Conservation (phyloP, 1,284 basidiomycete genomes). For the Coriolopsis trogii region DNA sequence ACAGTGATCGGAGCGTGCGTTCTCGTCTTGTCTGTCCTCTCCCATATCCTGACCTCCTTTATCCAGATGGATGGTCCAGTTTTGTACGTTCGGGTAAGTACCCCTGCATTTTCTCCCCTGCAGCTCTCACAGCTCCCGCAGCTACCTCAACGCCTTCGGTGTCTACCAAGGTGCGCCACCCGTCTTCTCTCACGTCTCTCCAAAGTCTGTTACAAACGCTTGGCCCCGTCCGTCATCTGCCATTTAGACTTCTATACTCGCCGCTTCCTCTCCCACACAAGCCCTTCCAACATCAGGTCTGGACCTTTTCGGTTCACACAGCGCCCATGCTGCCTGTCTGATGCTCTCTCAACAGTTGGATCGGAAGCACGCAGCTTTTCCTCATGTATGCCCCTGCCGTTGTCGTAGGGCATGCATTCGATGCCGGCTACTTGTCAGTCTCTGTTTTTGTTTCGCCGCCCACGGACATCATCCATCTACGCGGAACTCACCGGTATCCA, state of each 20-base stretch:
- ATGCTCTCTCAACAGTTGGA: conserved; percentile 32
- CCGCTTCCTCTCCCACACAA: conserved; percentile 42
- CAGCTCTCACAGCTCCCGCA: neutral
- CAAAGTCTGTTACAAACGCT: too few relatives aligned
- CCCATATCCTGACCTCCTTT: too few relatives aligned
- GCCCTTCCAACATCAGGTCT: conserved; percentile 51
- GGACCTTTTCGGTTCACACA: conserved; percentile 1
- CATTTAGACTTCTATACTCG: conserved; percentile 48
- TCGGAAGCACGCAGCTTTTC: conserved; percentile 38
- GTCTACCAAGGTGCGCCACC: conserved; percentile 23
- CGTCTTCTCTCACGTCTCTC: neutral
- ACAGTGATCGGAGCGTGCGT: conserved; percentile 25
- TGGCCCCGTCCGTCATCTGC: too few relatives aligned
- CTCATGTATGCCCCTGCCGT: conserved; percentile 37
- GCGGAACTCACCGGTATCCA: conserved; percentile 4
- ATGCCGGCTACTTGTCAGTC: conserved; percentile 41
- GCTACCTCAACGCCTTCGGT: conserved; percentile 27
- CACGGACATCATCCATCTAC: neutral
- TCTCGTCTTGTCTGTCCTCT: neutral
- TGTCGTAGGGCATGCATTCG: conserved; percentile 37
- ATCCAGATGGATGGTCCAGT: conserved; percentile 26
- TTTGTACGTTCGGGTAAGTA: conserved; percentile 23
- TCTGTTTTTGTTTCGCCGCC: too few relatives aligned
- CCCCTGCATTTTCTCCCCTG: neutral
- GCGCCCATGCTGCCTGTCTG: neutral